Base-by-base conservation (phyloP, 768 basidiomycete species). In the Tricholomella constricta region DNA sequence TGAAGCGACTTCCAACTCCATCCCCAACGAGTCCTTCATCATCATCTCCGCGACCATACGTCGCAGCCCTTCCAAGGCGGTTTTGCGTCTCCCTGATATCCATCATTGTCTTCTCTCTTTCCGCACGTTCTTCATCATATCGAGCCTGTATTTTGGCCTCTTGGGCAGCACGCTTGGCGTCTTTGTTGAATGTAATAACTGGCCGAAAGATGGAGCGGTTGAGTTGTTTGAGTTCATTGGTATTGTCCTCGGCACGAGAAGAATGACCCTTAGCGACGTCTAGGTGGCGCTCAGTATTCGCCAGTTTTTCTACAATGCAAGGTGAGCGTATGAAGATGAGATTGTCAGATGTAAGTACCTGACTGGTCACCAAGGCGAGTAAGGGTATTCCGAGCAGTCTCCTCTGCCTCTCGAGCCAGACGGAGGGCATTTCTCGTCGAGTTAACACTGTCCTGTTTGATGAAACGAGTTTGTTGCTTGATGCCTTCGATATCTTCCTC, bases 141-240 rank as follows among this genome's bases (percentile, higher is more conserved):
- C 93, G 91, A 43, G 84, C 72, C 69, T 86, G 82, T 20, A 96
- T 76, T 66, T 93, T 90, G 26, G 83, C 82, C 64, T 96, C 94
- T 61, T 93, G 85, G 15, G 89, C 91, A 5, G 83, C 82, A 42
- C 94, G 90, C 70, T 98, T 98, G n/a, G 78, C 80, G 32, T 93
- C 88, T 71, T 97, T 99, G 78, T 98, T 95, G 71, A 89, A 96
- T 0, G 88, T 86, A 60, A 97, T 86, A 51, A 84, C 93, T 9
- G 92, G 95, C 46, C 87, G 83, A 78, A 98, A 98, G 68, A 98
- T 98, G 34, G 91, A 94, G 34, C 86, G 83, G 69, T 98, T 98
- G 51, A 99, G 84, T 67, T 94, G 81, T 72, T 94, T 95, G 52
- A 99, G 83, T 69, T 98, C 94, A 57, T 86, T 87, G 3, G 94